Conservation (phyloP, 805 yeast species). For the Yarrowia osloensis region DNA sequence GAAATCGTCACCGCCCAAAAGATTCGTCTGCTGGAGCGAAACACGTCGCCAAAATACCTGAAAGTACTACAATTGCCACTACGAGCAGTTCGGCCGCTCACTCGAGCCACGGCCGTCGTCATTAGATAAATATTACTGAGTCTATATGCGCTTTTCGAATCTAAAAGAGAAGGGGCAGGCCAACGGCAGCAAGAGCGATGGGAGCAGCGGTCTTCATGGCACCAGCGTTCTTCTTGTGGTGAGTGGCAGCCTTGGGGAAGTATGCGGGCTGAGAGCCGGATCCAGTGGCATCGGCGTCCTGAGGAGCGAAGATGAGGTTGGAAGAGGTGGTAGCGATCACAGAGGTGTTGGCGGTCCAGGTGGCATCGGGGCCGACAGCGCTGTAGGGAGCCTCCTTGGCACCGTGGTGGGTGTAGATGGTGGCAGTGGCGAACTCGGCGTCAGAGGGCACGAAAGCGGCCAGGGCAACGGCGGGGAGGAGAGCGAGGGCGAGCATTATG, state of each 20-base stretch:
- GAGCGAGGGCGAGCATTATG: conserved; percentile 24
- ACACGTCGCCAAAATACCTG: not conserved
- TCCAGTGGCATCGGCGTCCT: conserved; percentile 21
- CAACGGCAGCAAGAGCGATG: conserved; percentile 22
- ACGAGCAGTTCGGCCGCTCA: not conserved
- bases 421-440: conserved; percentile 21
- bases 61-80: not conserved
- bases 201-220: conserved; percentile 17
- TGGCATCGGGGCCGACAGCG: conserved; percentile 9
- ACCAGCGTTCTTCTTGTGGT: conserved; percentile 23
- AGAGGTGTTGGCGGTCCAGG: conserved; percentile 1
- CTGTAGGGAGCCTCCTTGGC: conserved; percentile 25
- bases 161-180: conserved; percentile 26
- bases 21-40: too few relatives aligned
- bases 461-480: conserved; percentile 28
- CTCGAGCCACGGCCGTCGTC: not conserved
- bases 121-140: conserved; percentile 20
- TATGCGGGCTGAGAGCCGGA: conserved; percentile 14
- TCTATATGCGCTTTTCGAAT: conserved; percentile 28
- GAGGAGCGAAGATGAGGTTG: not conserved
- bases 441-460: conserved; percentile 26
- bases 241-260: conserved; percentile 28
- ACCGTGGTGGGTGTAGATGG: conserved; percentile 2
- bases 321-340: not conserved
- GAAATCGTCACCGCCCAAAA: too few relatives aligned